Conservation (phyloP, 2,329 filamentous ascomycete species). For the Chrysoporthe deuterocubensis region DNA sequence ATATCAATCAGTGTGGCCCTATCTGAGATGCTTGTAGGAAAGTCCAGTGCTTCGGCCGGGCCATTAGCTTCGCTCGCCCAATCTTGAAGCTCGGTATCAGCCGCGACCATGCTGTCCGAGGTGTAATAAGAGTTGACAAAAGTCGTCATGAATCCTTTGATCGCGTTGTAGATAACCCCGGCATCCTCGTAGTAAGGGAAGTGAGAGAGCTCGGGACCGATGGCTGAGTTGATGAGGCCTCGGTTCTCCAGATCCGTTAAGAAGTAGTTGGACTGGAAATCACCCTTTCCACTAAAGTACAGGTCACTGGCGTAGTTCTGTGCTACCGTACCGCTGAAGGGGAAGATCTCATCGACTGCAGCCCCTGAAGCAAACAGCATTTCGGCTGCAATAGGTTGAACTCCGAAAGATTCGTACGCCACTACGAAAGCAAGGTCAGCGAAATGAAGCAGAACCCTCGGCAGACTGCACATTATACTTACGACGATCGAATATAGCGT, state of each 20-base stretch:
- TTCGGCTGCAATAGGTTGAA: conserved; percentile 35
- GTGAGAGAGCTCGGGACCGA: conserved; percentile 42
- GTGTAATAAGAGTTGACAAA: conserved; percentile 52
- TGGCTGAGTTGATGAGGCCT: conserved; percentile 44
- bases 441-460: not conserved
- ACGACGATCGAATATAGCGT: conserved; percentile 43
- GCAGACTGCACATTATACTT: conserved; percentile 22
- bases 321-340: conserved; percentile 37
- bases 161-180: conserved; percentile 40
- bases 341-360: conserved; percentile 40
- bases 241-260: conserved; percentile 41
- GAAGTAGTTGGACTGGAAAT: conserved; percentile 46
- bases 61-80: conserved; percentile 48
- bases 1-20: conserved; percentile 43
- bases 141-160: conserved; percentile 43
- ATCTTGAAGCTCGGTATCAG: conserved; percentile 47
- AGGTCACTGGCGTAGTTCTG: conserved; percentile 36
- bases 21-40: conserved; percentile 39
- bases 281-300: conserved; percentile 37
- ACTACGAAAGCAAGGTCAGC: conserved; percentile 32
- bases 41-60: conserved; percentile 44
- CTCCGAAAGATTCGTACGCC: conserved; percentile 38
- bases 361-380: conserved; percentile 38
- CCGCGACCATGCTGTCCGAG: conserved; percentile 36
- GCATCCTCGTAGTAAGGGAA: conserved; percentile 53